phyloP scores from a whole-genome alignment of 2,329 filamentous ascomycete species.

The Penicillium frequentans region DNA sequence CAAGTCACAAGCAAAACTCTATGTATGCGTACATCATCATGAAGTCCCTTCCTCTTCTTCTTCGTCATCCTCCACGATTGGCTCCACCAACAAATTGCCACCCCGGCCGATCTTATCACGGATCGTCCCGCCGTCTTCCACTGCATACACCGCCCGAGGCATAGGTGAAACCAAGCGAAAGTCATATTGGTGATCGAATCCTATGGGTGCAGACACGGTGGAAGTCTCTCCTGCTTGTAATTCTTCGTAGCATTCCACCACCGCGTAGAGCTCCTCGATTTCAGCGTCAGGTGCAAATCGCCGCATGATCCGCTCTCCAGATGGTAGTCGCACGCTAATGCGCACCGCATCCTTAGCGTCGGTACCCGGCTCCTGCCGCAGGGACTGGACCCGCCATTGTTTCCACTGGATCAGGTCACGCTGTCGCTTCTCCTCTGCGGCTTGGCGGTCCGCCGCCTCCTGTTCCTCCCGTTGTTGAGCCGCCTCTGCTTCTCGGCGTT shows the following conservation, averaged over 20 bases:
- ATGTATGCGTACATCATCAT: neutral
- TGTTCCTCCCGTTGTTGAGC: conserved; percentile 61
- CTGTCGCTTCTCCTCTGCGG: conserved; percentile 58
- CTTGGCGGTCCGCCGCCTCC: conserved; percentile 64
- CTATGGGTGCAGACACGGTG: conserved; percentile 56
- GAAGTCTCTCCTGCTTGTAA: conserved; percentile 47
- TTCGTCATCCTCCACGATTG: conserved; percentile 56
- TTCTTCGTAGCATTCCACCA: conserved; percentile 85
- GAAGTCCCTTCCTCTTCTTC: conserved; percentile 39
- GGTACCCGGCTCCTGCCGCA: conserved; percentile 67
- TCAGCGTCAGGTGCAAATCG: conserved; percentile 68
- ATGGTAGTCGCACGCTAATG: conserved; percentile 62
- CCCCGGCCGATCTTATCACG: conserved; percentile 74
- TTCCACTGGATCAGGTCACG: conserved; percentile 70
- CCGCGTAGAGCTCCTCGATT: conserved; percentile 90
- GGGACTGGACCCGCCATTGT: conserved; percentile 69
- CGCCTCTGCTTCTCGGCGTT: conserved; percentile 74
- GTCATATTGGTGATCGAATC: conserved; percentile 77
- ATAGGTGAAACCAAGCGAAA: conserved; percentile 85
- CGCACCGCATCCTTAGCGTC: conserved; percentile 70
- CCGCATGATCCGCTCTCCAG: conserved; percentile 73
- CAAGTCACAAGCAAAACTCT: neutral
- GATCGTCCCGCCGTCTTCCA: conserved; percentile 66
- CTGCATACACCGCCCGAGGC: conserved; percentile 76
- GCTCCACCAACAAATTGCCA: conserved; percentile 87